Conservation (phyloP, 768 basidiomycete genomes). For the Phaeolepiota aurea region DNA sequence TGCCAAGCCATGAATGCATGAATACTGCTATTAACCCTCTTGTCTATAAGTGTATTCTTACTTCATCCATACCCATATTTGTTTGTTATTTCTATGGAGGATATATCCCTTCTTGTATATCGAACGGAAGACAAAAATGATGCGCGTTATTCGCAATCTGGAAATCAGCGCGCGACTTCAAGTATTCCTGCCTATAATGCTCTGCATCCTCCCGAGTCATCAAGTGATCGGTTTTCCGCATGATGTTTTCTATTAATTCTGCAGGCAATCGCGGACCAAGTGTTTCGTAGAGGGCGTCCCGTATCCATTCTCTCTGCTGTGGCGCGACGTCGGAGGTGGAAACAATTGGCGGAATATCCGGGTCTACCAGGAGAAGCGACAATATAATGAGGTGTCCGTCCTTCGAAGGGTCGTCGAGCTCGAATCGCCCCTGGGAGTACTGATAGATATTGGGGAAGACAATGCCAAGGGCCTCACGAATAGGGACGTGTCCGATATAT, state of each 20-base stretch:
- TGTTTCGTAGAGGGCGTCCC: conserved; percentile 23
- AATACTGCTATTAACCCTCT: too few relatives aligned
- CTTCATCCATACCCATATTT: conserved; percentile 23
- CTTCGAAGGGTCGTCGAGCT: conserved; percentile 26
- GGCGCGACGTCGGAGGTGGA: conserved; percentile 38
- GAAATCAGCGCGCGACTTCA: conserved; percentile 25
- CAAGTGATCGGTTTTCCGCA: conserved; percentile 27
- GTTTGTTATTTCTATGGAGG: too few relatives aligned
- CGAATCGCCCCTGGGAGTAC: conserved; percentile 28
- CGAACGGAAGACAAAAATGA: conserved; percentile 44
- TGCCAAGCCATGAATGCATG: conserved; percentile 2
- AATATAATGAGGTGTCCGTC: conserved; percentile 35
- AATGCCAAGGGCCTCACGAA: conserved; percentile 27
- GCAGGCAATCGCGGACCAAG: conserved; percentile 27
- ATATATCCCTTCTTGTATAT: conserved; percentile 29
- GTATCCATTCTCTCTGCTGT: conserved; percentile 41
- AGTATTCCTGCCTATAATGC: conserved; percentile 19
- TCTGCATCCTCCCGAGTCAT: conserved; percentile 30
- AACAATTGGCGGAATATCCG: conserved; percentile 28
- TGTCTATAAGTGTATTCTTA: conserved; percentile 7
- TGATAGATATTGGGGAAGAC: conserved; percentile 55
- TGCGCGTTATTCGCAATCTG: conserved; percentile 29
- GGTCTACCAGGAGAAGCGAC: conserved; percentile 41
- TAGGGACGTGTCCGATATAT: conserved; percentile 29
- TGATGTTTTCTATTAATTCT: conserved; percentile 35